Evolutionary conservation across 257 asterid species (phyloP), one percentile per base, ranked within the genome.

Genomic region (Striga asiatica): DNA sequence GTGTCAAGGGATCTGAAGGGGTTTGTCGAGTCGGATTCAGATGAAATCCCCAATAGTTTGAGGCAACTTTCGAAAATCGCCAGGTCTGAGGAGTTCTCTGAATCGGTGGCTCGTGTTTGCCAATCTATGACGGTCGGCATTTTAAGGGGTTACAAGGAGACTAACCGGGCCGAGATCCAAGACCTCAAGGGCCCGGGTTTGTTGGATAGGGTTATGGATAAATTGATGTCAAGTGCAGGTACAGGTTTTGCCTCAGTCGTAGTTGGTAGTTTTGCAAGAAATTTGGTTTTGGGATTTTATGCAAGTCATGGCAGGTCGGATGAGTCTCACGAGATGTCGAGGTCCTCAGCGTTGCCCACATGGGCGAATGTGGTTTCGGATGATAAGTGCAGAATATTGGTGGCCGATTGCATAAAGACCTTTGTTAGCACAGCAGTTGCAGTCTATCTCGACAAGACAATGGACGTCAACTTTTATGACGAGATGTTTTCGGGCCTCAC

Each of bases 391-490:
- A 84, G 81, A 60, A 68, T 60, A 14, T 56, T 88, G 19, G 68
- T 88, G 22, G 97, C 95, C 54, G 94, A 88, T 62, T 80, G 91
- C 61, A 79, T 88, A 28, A 79, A 79, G 72, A 76, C 68, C 37
- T 92, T 92, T 69, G 88, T 88, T 28, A 76, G 95, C 76, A 82
- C 94, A 19, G 93, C 94, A 38, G 91, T 88, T 48, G 70, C 91
- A 10, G 84, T 84, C 56, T 92, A 84, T 76, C 94, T 92, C 7
- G 99, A 88, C 68, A 92, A 79, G 67, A 92, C 99, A 3, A 85
- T 88, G 97, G 81, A 73, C 64, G 82, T 88, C 53, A 92, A 92
- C 27, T 50, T 84, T 32, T 84, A 81, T 8, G 95, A 92, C 57
- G 97, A 92, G 22, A 48, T 92, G 57, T 88, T 88, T 74, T 61